Evolutionary conservation across 257 asterid genomes (phyloP).

Genomic region (Solanum piurae): DNA sequence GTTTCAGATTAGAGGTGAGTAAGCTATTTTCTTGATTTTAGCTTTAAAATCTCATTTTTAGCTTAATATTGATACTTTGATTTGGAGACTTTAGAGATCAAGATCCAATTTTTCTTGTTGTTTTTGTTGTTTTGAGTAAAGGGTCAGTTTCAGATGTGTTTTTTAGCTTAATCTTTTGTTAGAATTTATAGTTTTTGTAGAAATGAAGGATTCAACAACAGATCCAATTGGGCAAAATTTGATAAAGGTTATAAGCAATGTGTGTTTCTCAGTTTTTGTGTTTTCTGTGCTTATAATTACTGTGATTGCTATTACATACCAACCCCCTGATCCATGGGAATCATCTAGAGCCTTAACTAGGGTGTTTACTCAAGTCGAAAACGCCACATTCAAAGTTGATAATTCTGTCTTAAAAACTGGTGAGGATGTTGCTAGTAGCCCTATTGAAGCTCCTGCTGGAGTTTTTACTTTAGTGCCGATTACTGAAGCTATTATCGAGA

Average conservation of each 20-base stretch:
- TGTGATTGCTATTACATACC: conserved; percentile 85
- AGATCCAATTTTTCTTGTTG: neutral
- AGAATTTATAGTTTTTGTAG: neutral
- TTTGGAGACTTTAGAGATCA: neutral
- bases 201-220: conserved; percentile 59
- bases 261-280: conserved; percentile 88
- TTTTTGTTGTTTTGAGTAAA: neutral
- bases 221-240: conserved; percentile 89
- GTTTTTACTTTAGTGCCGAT: conserved; percentile 20
- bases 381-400: conserved; percentile 79
- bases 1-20: conserved; percentile 23
- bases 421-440: conserved; percentile 66
- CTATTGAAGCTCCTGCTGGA: conserved; percentile 27
- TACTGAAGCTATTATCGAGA: conserved; percentile 53
- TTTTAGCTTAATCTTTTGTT: neutral
- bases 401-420: conserved; percentile 81
- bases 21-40: neutral
- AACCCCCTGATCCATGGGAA: conserved; percentile 99
- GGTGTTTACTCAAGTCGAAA: conserved; percentile 65
- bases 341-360: conserved; percentile 87
- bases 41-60: conserved; percentile 15
- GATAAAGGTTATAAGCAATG: conserved; percentile 74
- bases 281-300: conserved; percentile 82
- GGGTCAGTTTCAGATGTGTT: neutral
- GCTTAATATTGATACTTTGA: neutral